Conservation (phyloP, 2,329 filamentous ascomycete species). For the Trichophyton rubrum region DNA sequence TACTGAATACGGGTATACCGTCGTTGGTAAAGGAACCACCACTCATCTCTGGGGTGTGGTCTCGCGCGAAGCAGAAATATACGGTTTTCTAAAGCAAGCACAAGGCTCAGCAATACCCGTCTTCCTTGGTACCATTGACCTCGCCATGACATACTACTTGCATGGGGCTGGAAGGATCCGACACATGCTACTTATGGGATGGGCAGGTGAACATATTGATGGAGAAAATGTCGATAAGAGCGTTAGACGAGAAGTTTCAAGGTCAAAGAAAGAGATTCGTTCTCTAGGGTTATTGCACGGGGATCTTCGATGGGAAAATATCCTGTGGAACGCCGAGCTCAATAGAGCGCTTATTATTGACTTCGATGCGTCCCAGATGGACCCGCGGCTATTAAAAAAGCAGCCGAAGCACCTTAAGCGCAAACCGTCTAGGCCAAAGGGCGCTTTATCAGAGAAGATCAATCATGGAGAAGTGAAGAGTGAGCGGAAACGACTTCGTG, state of each 20-base stretch:
- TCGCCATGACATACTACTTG: constrained; percentile 19
- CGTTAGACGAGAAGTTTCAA: constrained; percentile 6
- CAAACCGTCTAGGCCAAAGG: background rate
- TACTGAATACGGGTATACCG: constrained; percentile 16
- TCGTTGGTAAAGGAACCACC: constrained; percentile 24
- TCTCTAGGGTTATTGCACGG: constrained; percentile 14
- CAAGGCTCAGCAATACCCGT: constrained; percentile 22
- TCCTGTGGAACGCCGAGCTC: constrained; percentile 19
- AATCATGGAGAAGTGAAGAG: constrained; percentile 9
- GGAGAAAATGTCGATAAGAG: constrained; percentile 4
- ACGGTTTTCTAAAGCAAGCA: constrained; percentile 15
- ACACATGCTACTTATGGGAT: constrained; percentile 23
- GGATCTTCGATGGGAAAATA: constrained; percentile 16
- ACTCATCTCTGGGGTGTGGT: constrained; percentile 17
- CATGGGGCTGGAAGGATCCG: constrained; percentile 19
- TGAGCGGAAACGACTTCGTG: background rate
- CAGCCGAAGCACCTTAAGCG: background rate
- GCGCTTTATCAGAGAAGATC: background rate
- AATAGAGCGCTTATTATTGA: constrained; percentile 16
- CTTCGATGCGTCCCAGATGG: constrained; percentile 9
- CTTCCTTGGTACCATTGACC: constrained; percentile 19
- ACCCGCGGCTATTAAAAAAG: background rate
- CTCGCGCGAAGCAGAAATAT: constrained; percentile 18
- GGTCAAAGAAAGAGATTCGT: constrained; percentile 11
- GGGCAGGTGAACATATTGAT: constrained; percentile 15